These are phyloP conservation scores for Neofusicoccum sp. DNA, from an alignment of 2,329 filamentous ascomycete species.

Conservation along the genomic window DNA sequence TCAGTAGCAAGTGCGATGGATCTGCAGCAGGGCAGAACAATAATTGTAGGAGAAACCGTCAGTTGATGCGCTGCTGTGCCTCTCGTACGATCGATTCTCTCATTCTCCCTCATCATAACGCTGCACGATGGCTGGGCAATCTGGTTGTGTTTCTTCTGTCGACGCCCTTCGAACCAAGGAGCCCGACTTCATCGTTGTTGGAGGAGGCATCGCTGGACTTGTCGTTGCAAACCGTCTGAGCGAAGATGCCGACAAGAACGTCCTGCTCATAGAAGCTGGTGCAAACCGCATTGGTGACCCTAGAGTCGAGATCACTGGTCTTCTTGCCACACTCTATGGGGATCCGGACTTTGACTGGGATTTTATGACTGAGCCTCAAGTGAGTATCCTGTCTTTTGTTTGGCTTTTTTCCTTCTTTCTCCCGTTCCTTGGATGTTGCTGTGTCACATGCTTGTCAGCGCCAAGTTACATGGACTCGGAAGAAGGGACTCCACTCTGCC, in stretches of 20 bases:
- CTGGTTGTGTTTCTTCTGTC: not conserved
- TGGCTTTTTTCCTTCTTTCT: not conserved
- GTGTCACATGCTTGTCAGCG: no score
- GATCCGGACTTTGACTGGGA: constrained; percentile 35
- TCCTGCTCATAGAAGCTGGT: constrained; percentile 24
- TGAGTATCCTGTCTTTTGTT: constrained; percentile 3
- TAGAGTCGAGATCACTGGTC: constrained; percentile 29
- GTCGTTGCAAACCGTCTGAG: constrained; percentile 26
- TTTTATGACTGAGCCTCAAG: constrained; percentile 32
- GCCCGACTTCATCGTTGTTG: constrained; percentile 23
- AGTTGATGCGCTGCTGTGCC: not conserved
- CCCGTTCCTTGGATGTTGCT: not conserved
- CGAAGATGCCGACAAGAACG: constrained; percentile 23
- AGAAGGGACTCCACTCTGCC: no score
- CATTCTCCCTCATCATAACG: not conserved
- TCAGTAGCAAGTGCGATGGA: not conserved
- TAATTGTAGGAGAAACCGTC: not conserved
- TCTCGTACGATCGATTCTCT: not conserved
- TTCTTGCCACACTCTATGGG: constrained; percentile 23
- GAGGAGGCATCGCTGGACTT: constrained; percentile 22
- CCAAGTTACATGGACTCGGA: no score
- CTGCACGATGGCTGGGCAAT: not conserved
- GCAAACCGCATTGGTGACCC: constrained; percentile 28
- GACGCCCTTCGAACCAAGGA: not conserved
- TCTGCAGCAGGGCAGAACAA: not conserved